Conservation (phyloP, 345 rosid genomes). For the Cardiospermum halicacabum region DNA sequence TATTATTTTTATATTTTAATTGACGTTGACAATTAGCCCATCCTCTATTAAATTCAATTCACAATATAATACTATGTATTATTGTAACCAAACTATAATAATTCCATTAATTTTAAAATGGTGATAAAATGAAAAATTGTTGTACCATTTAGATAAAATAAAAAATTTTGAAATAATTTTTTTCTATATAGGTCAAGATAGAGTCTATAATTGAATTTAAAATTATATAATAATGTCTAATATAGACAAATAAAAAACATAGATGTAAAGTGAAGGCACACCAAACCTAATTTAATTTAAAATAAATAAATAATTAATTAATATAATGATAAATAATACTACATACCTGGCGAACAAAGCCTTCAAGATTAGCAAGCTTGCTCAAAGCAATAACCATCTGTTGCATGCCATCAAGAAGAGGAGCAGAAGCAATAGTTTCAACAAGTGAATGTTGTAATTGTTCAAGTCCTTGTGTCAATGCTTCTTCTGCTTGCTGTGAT, state of each 20-base stretch:
- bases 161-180: not conserved
- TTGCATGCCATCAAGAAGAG: constrained; percentile 69
- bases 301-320: too few relatives aligned
- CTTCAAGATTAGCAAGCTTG: constrained; percentile 89
- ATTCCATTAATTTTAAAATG: too few relatives aligned
- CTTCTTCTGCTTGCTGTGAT: constrained; percentile 94
- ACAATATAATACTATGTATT: not conserved
- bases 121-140: too few relatives aligned
- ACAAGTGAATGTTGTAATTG: constrained; percentile 92
- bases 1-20: not conserved
- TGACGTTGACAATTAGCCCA: not conserved
- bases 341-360: constrained; percentile 89
- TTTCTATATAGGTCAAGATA: constrained; percentile 1
- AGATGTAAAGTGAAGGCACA: not conserved
- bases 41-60: not conserved
- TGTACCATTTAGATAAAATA: too few relatives aligned
- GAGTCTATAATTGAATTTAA: not conserved
- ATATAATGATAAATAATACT: too few relatives aligned
- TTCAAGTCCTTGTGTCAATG: constrained; percentile 82
- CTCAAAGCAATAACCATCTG: constrained; percentile 90
- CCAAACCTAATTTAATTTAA: too few relatives aligned
- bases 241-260: constrained; percentile 12
- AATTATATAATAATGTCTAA: constrained; percentile 4
- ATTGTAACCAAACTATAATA: too few relatives aligned
- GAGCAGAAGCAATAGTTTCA: constrained; percentile 64